Evolutionary conservation across 2,329 filamentous ascomycete genomes (phyloP).

Genomic region (Neurospora sp.): DNA sequence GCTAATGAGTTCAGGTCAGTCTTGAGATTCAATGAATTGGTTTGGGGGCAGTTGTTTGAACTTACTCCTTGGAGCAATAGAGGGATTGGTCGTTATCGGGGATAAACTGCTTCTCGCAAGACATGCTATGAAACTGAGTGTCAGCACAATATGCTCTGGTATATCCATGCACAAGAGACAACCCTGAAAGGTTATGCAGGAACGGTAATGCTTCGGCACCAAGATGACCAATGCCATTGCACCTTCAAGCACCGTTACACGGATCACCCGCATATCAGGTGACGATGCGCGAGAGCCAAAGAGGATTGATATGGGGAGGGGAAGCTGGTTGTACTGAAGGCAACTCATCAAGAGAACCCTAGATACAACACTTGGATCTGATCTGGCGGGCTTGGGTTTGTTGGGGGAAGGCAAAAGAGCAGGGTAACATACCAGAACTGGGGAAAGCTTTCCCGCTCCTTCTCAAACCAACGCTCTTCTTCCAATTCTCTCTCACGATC

Average conservation of each 20-base stretch:
- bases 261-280: constrained; percentile 22
- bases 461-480: constrained; percentile 40
- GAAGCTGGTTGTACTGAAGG: constrained; percentile 2
- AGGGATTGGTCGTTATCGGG: constrained; percentile 46
- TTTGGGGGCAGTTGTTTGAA: constrained; percentile 14
- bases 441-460: constrained; percentile 54
- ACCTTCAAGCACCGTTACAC: constrained; percentile 12
- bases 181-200: constrained; percentile 20
- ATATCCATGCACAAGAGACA: constrained; percentile 5
- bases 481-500: constrained; percentile 42
- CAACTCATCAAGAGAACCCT: constrained; percentile 13
- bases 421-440: constrained; percentile 51
- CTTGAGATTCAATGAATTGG: background rate
- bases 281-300: constrained; percentile 22
- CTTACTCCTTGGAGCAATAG: constrained; percentile 56
- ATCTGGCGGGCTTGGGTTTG: background rate
- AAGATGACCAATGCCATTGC: constrained; percentile 11
- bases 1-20: constrained; percentile 24
- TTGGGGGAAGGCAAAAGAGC: constrained; percentile 10
- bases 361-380: constrained; percentile 3
- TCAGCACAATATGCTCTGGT: constrained; percentile 18
- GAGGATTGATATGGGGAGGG: constrained; percentile 12
- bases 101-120: constrained; percentile 57
- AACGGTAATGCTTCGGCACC: constrained; percentile 17
- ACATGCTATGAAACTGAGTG: constrained; percentile 40